Evolutionary conservation across 192 early-diverging fungal genomes (phyloP).

Genomic region (Thoreauomyces humboldtii): DNA sequence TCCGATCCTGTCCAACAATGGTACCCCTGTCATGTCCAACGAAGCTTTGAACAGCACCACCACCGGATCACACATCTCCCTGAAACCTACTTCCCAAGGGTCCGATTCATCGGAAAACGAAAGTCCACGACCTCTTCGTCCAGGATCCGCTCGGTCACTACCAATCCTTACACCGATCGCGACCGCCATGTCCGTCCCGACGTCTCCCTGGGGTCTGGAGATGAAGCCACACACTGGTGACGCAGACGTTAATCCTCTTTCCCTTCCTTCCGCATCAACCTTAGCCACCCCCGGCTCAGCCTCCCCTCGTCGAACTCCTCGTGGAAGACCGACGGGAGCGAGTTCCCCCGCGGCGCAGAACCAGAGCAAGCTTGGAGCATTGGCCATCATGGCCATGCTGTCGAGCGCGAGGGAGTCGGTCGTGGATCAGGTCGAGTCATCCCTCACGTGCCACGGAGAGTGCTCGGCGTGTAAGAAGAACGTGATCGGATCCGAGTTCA

Average conservation of each 20-base stretch:
- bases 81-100: no score
- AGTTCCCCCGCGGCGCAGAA: neutral
- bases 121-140: no score
- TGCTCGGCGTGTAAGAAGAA: conserved; percentile 14
- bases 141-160: no score
- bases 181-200: neutral
- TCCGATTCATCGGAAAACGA: no score
- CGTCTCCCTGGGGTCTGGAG: neutral
- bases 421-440: conserved; percentile 3
- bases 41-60: no score
- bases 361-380: conserved; percentile 1
- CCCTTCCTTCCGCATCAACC: no score
- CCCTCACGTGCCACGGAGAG: conserved; percentile 3
- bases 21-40: no score
- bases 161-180: conserved; percentile 4
- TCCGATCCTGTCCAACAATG: no score
- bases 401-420: conserved; percentile 12
- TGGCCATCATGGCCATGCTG: conserved; percentile 23
- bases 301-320: neutral
- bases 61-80: no score
- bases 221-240: neutral
- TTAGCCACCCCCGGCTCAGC: no score
- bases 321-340: neutral
- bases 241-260: no score
- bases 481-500: conserved; percentile 1